phyloP scores from a whole-genome alignment of 805 yeast species.

The Metschnikowia reukaufii region DNA sequence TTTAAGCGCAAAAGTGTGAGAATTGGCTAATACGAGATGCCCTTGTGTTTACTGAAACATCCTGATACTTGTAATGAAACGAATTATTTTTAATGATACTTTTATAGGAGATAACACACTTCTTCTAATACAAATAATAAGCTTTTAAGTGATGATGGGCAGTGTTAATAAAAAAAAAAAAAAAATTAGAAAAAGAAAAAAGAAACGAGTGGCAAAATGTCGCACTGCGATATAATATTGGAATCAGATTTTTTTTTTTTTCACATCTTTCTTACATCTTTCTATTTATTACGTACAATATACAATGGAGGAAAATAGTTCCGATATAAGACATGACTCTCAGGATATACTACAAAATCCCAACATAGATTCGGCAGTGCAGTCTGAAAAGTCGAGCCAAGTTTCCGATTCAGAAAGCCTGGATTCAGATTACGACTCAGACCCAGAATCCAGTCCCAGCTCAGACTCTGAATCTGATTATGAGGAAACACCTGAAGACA shows the following conservation, averaged over 20 bases:
- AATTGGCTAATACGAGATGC: constrained; percentile 12
- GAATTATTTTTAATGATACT: neutral
- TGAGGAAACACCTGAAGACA: constrained; percentile 25
- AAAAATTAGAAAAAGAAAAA: neutral
- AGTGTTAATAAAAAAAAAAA: neutral
- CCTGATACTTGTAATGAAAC: neutral
- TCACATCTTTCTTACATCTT: neutral
- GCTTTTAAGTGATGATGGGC: neutral
- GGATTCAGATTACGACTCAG: constrained; percentile 5
- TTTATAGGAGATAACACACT: neutral
- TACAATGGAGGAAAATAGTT: constrained; percentile 5
- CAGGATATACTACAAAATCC: neutral
- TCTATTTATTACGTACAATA: neutral
- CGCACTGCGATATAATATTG: constrained; percentile 2
- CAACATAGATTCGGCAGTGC: neutral
- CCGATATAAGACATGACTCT: neutral
- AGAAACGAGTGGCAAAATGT: constrained; percentile 6
- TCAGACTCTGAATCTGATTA: constrained; percentile 15
- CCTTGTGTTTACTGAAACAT: neutral
- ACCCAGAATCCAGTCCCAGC: constrained; percentile 1
- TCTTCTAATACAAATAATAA: neutral
- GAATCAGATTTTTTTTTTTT: constrained; percentile 1
- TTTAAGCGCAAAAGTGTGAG: constrained; percentile 22
- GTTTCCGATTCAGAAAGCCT: constrained; percentile 1
- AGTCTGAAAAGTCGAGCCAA: neutral